Evolutionary conservation across 768 basidiomycete genomes (phyloP), one percentile per base, ranked within the genome.

Genomic region (Boletellus ananas): DNA sequence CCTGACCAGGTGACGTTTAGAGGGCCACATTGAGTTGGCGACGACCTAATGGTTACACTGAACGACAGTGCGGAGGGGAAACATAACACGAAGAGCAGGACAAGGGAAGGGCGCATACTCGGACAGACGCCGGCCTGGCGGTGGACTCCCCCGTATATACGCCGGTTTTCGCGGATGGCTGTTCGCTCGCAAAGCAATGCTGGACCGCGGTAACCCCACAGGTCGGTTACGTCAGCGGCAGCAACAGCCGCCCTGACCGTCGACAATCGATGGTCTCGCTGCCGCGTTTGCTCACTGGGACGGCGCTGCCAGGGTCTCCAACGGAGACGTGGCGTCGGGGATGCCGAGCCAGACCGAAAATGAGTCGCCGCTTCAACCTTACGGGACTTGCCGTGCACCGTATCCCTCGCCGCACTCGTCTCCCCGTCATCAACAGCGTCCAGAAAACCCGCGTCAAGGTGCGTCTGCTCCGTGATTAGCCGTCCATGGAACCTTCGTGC

Each of bases 1-100:
- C 87, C 85, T 49, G 72, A 69, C 85, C 86, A 88, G 29, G 75
- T 71, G 45, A 90, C 58, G 39, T 66, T 60, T n/a, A 88, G 66
- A 60, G 77, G 64, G 54, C 80, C 85, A 61, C 88, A 90, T 62
- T 83, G 69, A 0, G 81, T 74, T 5, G 83, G 77, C 51, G 27
- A 70, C 67, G 61, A 60, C 35, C 60, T 81, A 76, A 53, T 71
- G 62, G 72, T 56, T 25, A 87, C 84, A 20, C 75, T 78, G 61
- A 74, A 75, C 23, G 70, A 59, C 16, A 42, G 47, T 11, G 49
- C 70, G 27, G 42, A 21, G 10, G 57, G 50, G 55, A 58, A 43
- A 37, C 44, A 69, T 38, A 43, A 42, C 50, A 63, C 50, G 60
- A 56, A 50, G 45, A 41, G 60, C 51, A 68, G 47, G 33, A 57